Evolutionary conservation across 2,329 filamentous ascomycete species (phyloP), one percentile per base, ranked within the genome.

Genomic region (Taxawa tesnikishii): DNA sequence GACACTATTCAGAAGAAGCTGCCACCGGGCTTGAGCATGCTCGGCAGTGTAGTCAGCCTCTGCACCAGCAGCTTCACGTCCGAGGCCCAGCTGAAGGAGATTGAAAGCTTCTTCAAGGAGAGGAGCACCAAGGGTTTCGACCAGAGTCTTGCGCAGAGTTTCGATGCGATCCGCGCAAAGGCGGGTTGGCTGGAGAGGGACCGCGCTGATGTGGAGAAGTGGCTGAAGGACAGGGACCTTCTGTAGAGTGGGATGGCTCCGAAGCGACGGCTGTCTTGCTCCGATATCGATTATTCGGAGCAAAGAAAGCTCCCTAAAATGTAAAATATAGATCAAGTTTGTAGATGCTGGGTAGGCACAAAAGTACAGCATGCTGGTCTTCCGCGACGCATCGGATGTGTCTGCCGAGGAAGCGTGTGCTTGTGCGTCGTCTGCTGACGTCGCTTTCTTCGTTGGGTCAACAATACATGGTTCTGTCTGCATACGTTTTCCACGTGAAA

Each of bases 101-200:
- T 94, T 15, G 68, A 88, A 55, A 63, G 65, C 4, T 96, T 94
- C 70, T 96, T 94, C 53, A 67, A 65, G 19, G 64, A 70, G 42
- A 84, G 83, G 65, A 83, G 82, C 53, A 92, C 79, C 38, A 93
- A 82, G 64, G 75, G 84, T 26, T 96, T 84, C 49, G 83, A 93
- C 50, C 78, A 87, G 53, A 77, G 82, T 29, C 65, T 96, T 36
- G 83, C 84, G n/a, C 88, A 96, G 65, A 88, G 80, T 54, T 69
- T 80, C 44, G 88, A 96, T 55, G 69, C 77, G 4, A 79, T 94
- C 48, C 73, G 73, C 39, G 85, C 85, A 34, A 96, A 94, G 73
- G 69, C 79, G 46, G 71, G 75, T 38, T 93, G 83, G 83, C 54
- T 92, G 34, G 61, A 74, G 55, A 73, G 84, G 37, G 87, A 94